These are phyloP conservation scores for Friedmanniomyces endolithicus DNA, from an alignment of 495 filamentous ascomycete genomes.

Conservation along the genomic window DNA sequence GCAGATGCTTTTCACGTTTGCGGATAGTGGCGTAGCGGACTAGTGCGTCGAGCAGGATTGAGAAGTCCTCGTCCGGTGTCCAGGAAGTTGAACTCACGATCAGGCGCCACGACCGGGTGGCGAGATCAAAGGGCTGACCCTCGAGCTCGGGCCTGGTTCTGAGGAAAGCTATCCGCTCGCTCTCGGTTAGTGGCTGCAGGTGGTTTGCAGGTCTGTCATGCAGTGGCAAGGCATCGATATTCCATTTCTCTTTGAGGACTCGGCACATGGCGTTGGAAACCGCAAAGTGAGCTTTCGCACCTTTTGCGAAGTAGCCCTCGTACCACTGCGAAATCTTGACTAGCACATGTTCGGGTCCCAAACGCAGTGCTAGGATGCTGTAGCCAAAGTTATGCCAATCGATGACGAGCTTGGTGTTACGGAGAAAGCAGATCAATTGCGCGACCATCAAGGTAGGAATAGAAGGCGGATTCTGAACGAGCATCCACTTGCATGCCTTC, in stretches of 20 bases:
- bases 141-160: conserved; percentile 29
- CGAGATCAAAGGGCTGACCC: conserved; percentile 38
- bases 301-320: conserved; percentile 55
- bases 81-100: conserved; percentile 88
- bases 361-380: conserved; percentile 72
- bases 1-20: conserved; percentile 30
- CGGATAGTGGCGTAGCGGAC: conserved; percentile 47
- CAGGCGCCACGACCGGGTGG: conserved; percentile 45
- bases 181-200: conserved; percentile 54
- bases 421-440: conserved; percentile 56
- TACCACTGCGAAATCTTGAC: conserved; percentile 64
- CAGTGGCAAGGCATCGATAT: conserved; percentile 48
- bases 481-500: conserved; percentile 60
- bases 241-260: conserved; percentile 52
- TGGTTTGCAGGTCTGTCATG: conserved; percentile 80
- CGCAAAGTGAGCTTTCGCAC: conserved; percentile 63
- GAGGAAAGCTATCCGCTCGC: conserved; percentile 47
- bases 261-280: conserved; percentile 80
- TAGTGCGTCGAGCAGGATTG: conserved; percentile 73
- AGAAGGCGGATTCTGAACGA: conserved; percentile 88
- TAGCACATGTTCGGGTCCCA: conserved; percentile 53
- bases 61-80: conserved; percentile 95
- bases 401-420: conserved; percentile 71
- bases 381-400: conserved; percentile 99
- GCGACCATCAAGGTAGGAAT: conserved; percentile 80